Evolutionary conservation across 78 protist species (phyloP).

Genomic region (Ministeria vibrans): DNA sequence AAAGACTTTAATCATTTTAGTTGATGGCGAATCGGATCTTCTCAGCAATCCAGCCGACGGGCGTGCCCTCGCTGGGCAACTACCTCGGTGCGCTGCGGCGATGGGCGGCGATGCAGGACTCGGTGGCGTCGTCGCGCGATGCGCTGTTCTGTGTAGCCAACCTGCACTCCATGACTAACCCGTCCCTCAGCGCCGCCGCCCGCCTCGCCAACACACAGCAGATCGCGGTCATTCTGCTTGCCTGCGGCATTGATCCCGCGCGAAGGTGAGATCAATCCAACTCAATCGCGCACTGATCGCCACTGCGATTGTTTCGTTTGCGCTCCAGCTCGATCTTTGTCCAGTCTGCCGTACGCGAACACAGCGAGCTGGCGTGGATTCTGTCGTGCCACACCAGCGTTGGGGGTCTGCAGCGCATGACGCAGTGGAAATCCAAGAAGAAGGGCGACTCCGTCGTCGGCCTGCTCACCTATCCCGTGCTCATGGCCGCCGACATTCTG

Average conservation of each 20-base stretch:
- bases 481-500: conserved; percentile 81
- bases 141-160: neutral
- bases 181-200: neutral
- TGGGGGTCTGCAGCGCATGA: conserved; percentile 40
- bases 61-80: neutral
- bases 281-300: too few relatives aligned
- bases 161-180: neutral
- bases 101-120: neutral
- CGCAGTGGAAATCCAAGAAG: conserved; percentile 44
- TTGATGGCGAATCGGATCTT: too few relatives aligned
- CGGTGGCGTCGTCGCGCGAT: neutral
- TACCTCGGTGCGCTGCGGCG: neutral
- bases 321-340: too few relatives aligned
- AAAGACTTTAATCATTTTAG: too few relatives aligned
- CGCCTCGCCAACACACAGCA: neutral
- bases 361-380: conserved; percentile 59
- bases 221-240: neutral
- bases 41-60: neutral
- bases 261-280: too few relatives aligned
- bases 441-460: conserved; percentile 29
- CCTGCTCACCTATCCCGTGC: conserved; percentile 64
- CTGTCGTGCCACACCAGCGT: conserved; percentile 44
- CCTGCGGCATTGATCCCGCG: neutral
- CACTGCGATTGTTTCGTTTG: too few relatives aligned
- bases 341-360: conserved; percentile 34